These are phyloP conservation scores for Paracoccidioides brasiliensis DNA, from an alignment of 2,329 filamentous ascomycete species.

Conservation along the genomic window DNA sequence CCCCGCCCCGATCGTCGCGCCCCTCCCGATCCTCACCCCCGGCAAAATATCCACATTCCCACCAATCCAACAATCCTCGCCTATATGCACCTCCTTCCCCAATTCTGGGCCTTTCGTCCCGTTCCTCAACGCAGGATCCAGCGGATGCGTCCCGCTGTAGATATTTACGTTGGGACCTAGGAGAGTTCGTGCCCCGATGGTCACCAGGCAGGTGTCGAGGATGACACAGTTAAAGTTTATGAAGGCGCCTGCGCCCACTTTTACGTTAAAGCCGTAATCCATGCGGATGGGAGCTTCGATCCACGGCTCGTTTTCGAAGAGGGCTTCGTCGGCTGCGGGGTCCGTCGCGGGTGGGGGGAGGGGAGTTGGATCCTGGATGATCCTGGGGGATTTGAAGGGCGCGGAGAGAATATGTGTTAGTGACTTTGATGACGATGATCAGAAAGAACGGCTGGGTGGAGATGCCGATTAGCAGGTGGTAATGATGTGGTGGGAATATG, in stretches of 20 bases:
- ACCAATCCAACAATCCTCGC: constrained; percentile 70
- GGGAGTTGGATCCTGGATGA: constrained; percentile 48
- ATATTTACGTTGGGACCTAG: constrained; percentile 68
- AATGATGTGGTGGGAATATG: no score
- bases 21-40: constrained; percentile 65
- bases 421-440: constrained; percentile 1
- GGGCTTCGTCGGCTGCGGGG: constrained; percentile 49
- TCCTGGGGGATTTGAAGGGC: constrained; percentile 30
- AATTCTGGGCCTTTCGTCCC: constrained; percentile 62
- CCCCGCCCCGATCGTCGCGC: constrained; percentile 62
- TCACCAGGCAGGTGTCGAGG: constrained; percentile 63
- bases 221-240: constrained; percentile 65
- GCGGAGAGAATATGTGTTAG: neutral
- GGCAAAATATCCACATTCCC: constrained; percentile 59
- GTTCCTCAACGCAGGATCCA: constrained; percentile 61
- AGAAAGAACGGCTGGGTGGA: no score
- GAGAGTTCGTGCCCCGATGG: constrained; percentile 62
- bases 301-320: constrained; percentile 54
- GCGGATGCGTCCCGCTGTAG: constrained; percentile 61
- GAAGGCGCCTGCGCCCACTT: constrained; percentile 56
- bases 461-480: no score
- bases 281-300: constrained; percentile 56
- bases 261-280: constrained; percentile 68
- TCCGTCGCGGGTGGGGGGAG: constrained; percentile 48
- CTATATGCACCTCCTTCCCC: constrained; percentile 61